These are phyloP conservation scores for Brassica balearica DNA, from an alignment of 441 rosid genomes.

Conservation along the genomic window DNA sequence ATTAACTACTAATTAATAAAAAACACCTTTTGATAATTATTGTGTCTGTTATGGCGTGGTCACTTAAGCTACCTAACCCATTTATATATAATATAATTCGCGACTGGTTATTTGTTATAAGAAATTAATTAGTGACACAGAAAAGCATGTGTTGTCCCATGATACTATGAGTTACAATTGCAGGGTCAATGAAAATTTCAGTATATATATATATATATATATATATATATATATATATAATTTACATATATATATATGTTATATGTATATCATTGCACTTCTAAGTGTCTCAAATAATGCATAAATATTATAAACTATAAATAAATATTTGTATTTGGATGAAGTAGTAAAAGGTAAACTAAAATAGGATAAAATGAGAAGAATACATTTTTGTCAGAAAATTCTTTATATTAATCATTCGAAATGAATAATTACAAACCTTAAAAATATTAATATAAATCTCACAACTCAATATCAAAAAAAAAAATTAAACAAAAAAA, in stretches of 20 bases:
- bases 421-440: background rate
- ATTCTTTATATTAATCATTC: background rate
- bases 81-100: constrained; percentile 20
- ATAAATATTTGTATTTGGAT: background rate
- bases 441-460: background rate
- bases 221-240: background rate
- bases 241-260: background rate
- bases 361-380: background rate
- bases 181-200: constrained; percentile 8
- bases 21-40: constrained; percentile 26
- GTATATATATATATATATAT: background rate
- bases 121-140: constrained; percentile 22
- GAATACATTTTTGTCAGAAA: background rate
- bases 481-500: background rate
- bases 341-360: background rate
- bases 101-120: constrained; percentile 8
- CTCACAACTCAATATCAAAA: background rate
- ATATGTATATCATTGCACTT: background rate
- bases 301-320: background rate
- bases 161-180: constrained; percentile 14
- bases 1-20: background rate
- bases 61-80: constrained; percentile 45
- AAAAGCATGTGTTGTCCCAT: constrained; percentile 26
- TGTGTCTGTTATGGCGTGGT: constrained; percentile 44
- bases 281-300: constrained; percentile 2